These are phyloP conservation scores for Spiraea crenata DNA, from an alignment of 331 rosid species.

Conservation along the genomic window DNA sequence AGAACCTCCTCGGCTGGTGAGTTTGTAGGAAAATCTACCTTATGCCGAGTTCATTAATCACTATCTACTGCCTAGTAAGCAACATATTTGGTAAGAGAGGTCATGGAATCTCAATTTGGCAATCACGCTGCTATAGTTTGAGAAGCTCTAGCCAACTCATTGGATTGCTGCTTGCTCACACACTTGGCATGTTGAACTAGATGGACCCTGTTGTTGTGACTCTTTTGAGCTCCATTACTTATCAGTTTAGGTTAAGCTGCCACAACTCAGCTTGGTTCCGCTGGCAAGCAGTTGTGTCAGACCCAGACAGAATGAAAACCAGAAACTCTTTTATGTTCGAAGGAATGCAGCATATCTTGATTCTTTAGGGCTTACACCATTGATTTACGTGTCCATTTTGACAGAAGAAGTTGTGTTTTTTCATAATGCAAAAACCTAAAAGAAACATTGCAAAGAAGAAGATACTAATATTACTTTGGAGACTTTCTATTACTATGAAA, in stretches of 20 bases:
- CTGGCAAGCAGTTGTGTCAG: constrained; percentile 5
- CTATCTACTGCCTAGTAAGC: background rate
- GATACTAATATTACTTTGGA: background rate
- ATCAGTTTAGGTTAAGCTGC: background rate
- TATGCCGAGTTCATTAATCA: background rate
- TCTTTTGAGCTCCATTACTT: background rate
- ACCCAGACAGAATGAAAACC: background rate
- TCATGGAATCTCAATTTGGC: background rate
- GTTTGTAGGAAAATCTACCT: constrained; percentile 22
- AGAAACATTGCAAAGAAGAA: background rate
- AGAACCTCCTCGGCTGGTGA: constrained; percentile 85
- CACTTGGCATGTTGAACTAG: background rate
- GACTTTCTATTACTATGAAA: background rate
- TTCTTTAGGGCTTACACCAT: background rate
- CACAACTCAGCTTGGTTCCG: background rate
- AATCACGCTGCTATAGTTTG: background rate
- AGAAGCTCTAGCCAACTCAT: background rate
- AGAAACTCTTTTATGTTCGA: background rate
- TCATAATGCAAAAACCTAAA: background rate
- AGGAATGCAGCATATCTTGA: background rate
- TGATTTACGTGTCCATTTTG: background rate
- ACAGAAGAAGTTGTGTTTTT: background rate
- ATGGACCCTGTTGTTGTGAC: background rate
- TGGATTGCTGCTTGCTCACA: background rate
- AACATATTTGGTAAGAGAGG: background rate